Percentiles rank a stretch among this genome's conserved stretches.
Evolutionary conservation across 2,329 filamentous ascomycete species (phyloP).

Genomic region (Thermomyces lanuginosus): DNA sequence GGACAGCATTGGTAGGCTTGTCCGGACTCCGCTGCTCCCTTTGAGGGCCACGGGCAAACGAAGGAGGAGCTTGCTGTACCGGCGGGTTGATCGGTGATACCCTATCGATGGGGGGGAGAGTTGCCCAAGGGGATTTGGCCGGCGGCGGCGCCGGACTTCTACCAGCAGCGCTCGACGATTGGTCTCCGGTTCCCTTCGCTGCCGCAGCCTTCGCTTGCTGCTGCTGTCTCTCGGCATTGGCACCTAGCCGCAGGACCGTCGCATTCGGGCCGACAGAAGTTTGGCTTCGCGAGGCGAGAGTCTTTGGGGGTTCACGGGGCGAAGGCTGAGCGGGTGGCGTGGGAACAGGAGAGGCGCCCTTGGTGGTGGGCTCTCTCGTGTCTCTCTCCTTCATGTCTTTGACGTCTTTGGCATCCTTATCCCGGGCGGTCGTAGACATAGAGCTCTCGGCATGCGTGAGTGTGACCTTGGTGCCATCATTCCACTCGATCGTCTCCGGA

Average conservation of each 20-base stretch:
- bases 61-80: slow-evolving; percentile 26
- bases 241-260: slow-evolving; percentile 33
- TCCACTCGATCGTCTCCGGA: slow-evolving; percentile 52
- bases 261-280: slow-evolving; percentile 34
- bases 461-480: slow-evolving; percentile 50
- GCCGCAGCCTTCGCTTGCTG: slow-evolving; percentile 26
- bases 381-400: too few relatives aligned
- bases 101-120: slow-evolving; percentile 70
- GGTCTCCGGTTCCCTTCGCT: slow-evolving; percentile 35
- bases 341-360: too few relatives aligned
- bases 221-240: slow-evolving; percentile 24
- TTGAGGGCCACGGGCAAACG: slow-evolving; percentile 33
- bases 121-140: slow-evolving; percentile 81
- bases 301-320: slow-evolving; percentile 13
- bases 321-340: slow-evolving; percentile 11
- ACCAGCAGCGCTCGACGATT: slow-evolving; percentile 35
- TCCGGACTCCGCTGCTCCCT: slow-evolving; percentile 42
- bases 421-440: slow-evolving; percentile 7
- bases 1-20: slow-evolving; percentile 33
- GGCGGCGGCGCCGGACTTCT: slow-evolving; percentile 41
- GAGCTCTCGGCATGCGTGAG: slow-evolving; percentile 31
- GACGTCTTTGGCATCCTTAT: slow-evolving; percentile 11
- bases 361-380: too few relatives aligned
- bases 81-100: slow-evolving; percentile 50
- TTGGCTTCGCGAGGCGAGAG: slow-evolving; percentile 19